Percentiles rank a stretch among this genome's conserved stretches.
Evolutionary conservation across 2,329 filamentous ascomycete genomes (phyloP).

Genomic region (Pseudofabraea citricarpa): DNA sequence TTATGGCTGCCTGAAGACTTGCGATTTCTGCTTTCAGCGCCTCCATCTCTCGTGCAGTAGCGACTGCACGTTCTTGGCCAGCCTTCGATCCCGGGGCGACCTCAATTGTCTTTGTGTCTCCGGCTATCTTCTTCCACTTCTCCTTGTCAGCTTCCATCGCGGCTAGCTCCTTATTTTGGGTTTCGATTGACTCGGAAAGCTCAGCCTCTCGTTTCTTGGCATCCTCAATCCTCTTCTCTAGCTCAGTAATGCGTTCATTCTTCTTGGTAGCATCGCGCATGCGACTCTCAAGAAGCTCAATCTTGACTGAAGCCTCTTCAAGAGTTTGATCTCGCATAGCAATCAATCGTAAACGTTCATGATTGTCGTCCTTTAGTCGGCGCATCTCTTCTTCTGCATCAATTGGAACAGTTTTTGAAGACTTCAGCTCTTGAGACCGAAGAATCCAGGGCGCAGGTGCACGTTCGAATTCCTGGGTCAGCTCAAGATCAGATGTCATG

Average conservation of each 20-base stretch:
- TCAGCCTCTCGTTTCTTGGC: constrained; percentile 45
- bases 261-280: constrained; percentile 82
- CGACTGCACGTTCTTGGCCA: constrained; percentile 62
- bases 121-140: constrained; percentile 67
- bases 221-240: constrained; percentile 55
- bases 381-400: constrained; percentile 84
- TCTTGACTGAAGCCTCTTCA: constrained; percentile 84
- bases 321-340: constrained; percentile 75
- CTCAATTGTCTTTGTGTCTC: constrained; percentile 52
- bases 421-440: constrained; percentile 74
- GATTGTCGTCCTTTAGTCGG: constrained; percentile 73
- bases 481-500: constrained; percentile 64
- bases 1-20: constrained; percentile 58
- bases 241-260: constrained; percentile 60
- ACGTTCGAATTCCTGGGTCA: constrained; percentile 75
- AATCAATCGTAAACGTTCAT: constrained; percentile 68
- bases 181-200: constrained; percentile 60
- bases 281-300: constrained; percentile 83
- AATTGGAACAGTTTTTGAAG: constrained; percentile 73
- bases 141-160: constrained; percentile 60
- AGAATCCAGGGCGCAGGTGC: constrained; percentile 76
- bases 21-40: constrained; percentile 64
- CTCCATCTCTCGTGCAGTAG: constrained; percentile 69
- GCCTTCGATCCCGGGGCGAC: constrained; percentile 46
- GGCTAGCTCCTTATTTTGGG: constrained; percentile 63